Evolutionary conservation across 768 basidiomycete genomes (phyloP), one percentile per base, ranked within the genome.

Genomic region (Tulasnella sp.): DNA sequence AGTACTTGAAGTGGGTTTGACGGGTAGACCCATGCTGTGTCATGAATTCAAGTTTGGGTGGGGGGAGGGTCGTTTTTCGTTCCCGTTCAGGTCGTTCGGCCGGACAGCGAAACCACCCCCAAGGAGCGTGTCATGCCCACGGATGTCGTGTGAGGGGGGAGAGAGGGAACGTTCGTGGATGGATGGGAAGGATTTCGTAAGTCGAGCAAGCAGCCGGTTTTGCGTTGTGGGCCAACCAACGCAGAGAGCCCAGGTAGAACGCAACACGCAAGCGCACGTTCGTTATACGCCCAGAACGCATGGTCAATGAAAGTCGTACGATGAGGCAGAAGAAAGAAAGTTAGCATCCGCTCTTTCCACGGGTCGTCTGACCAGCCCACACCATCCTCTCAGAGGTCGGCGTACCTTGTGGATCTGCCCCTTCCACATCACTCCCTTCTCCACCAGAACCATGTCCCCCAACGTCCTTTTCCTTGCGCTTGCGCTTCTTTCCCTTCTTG

Each of bases 401-500:
- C 78, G 38, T 4, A 79, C 78, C 77, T 79, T 79, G 79, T 19
- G 76, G 79, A 76, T 78, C 76, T 25, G 22, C 70, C 42, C 67
- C 75, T 39, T 78, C 79, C 17, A 69, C 78, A 19, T 42, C 40
- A 15, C 40, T 38, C n/a, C 54, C 36, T 25, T 39, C 69, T 40
- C 76, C 42, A 77, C 68, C 68, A 64, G 74, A 76, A 19, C 67
- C 77, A 29, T 75, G 74, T 2, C 84, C 85, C 40, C 86, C 88
- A 38, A 86, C 88, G 14, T 87, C 86, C 15, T 77, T 81, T 42
- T 84, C 85, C 15, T 89, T 88, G 79, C 89, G 85, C 81, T 90
- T 93, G 72, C 93, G 87, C 82, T 94, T 95, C 86, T 92, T 94
- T 85, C 89, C 90, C 1, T 86, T 82, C 83, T 93, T 93, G 69